Base-by-base conservation (phyloP, 2,329 filamentous ascomycete genomes). In the Rutstroemia sp. region DNA sequence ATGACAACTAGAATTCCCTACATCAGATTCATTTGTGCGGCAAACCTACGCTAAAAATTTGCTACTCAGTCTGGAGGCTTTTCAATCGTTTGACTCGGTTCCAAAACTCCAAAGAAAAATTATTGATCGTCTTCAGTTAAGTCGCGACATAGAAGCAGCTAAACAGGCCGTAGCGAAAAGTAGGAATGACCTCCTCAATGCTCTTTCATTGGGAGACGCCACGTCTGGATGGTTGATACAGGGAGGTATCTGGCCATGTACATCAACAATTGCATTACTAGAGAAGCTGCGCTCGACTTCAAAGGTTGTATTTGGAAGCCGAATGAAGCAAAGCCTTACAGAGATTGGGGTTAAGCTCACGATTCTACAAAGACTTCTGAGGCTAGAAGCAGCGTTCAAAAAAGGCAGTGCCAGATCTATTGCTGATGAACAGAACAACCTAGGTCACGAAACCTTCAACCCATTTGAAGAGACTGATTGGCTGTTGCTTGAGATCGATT, bases 401-500 rank as follows among this genome's bases (percentile, higher is more conserved):
- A 72, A 72, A 49, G 2, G 27, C 0, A 68, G 71, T 21, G 6
- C 58, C 0, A 65, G 71, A n/a, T 65, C 69, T 50, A 39, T 75
- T 2, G 27, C 60, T 0, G 71, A 72, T 1, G 76, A 78, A 58
- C 62, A 66, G 2, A 19, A 54, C 0, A 75, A 78, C 59, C 5
- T 44, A 1, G 74, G 73, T 0, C 75, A 78, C 58, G 56, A 30
- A 0, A 68, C 75, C 27, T 69, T 70, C 42, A 54, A 62, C 3
- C 63, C 70, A 3, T 7, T 30, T 0, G 69, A 80, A 0, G 67
- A 76, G 34, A 74, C 81, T 0, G 84, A 89, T 62, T 87, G 83
- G 80, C 67, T 89, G 0, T 71, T 89, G 0, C 68, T 89, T 0
- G 85, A 89, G 59, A 78, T 89, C 14, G 86, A 89, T 51, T 74